phyloP scores from a whole-genome alignment of 2,329 filamentous ascomycete genomes.

The Paraconiothyrium sp. region DNA sequence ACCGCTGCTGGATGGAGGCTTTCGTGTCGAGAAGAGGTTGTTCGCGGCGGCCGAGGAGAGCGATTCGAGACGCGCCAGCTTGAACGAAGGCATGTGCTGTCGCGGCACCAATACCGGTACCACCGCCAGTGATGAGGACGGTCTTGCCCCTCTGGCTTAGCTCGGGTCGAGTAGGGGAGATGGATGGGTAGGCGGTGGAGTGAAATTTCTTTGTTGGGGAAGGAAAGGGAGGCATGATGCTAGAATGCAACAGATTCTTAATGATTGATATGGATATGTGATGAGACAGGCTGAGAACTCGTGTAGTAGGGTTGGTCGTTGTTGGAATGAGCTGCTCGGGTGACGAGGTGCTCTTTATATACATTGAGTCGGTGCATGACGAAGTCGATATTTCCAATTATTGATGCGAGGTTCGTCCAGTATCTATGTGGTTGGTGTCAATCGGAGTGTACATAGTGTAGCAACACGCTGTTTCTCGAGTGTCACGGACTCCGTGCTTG shows the following conservation, averaged over 20 bases:
- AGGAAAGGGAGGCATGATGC: constrained; percentile 46
- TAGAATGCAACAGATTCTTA: not conserved
- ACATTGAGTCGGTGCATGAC: not conserved
- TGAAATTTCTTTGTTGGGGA: constrained; percentile 30
- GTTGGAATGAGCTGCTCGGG: not conserved
- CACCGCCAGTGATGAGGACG: constrained; percentile 51
- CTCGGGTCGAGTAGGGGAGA: constrained; percentile 43
- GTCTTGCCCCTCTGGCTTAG: constrained; percentile 38
- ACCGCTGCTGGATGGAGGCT: constrained; percentile 40
- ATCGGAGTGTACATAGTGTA: constrained; percentile 1
- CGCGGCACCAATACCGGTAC: constrained; percentile 57
- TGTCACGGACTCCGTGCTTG: not conserved
- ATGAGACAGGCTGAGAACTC: not conserved
- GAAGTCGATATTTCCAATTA: not conserved
- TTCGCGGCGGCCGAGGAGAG: constrained; percentile 55
- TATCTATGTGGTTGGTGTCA: not conserved
- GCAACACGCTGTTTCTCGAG: not conserved
- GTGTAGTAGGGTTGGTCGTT: not conserved
- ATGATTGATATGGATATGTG: not conserved
- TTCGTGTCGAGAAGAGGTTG: constrained; percentile 45
- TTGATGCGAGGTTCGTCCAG: not conserved
- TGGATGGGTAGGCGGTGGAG: constrained; percentile 28
- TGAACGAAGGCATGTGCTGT: constrained; percentile 56
- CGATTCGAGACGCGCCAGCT: constrained; percentile 57
- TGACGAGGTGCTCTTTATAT: not conserved